phyloP scores from a whole-genome alignment of 805 yeast species.

The Tetrapisispora iriomotensis region DNA sequence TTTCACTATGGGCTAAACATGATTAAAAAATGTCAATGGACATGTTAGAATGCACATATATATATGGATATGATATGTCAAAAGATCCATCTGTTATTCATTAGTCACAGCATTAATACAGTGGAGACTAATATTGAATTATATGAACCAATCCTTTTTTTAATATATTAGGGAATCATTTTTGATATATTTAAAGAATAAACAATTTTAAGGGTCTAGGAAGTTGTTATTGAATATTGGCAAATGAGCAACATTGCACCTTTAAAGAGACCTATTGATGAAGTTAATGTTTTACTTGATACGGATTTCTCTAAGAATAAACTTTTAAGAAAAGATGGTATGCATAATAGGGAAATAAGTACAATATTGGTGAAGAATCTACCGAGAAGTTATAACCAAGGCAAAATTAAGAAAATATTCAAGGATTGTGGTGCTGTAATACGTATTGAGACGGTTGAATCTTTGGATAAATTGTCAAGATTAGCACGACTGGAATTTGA shows the following conservation, averaged over 20 bases:
- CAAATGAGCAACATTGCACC: background rate
- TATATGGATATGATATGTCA: too few species aligned
- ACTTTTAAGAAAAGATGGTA: conserved; percentile 4
- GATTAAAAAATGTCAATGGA: too few species aligned
- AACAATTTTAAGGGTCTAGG: too few species aligned
- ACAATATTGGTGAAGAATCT: conserved; percentile 47
- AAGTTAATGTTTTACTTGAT: conserved; percentile 5
- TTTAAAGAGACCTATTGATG: background rate
- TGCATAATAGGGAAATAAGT: conserved; percentile 40
- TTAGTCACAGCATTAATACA: too few species aligned
- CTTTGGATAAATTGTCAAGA: conserved; percentile 11
- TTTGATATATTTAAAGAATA: too few species aligned
- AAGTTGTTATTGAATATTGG: background rate
- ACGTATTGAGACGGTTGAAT: conserved; percentile 26
- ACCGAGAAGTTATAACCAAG: conserved; percentile 33
- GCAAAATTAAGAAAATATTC: conserved; percentile 37
- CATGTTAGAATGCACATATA: too few species aligned
- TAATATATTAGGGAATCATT: too few species aligned
- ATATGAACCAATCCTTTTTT: too few species aligned
- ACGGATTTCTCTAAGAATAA: too few species aligned
- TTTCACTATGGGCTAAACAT: too few species aligned
- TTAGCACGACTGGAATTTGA: conserved; percentile 54
- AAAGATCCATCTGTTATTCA: too few species aligned
- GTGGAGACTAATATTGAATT: too few species aligned
- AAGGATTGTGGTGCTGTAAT: conserved; percentile 50